phyloP scores from a whole-genome alignment of 441 rosid genomes.

The Eutrema salsugineum region DNA sequence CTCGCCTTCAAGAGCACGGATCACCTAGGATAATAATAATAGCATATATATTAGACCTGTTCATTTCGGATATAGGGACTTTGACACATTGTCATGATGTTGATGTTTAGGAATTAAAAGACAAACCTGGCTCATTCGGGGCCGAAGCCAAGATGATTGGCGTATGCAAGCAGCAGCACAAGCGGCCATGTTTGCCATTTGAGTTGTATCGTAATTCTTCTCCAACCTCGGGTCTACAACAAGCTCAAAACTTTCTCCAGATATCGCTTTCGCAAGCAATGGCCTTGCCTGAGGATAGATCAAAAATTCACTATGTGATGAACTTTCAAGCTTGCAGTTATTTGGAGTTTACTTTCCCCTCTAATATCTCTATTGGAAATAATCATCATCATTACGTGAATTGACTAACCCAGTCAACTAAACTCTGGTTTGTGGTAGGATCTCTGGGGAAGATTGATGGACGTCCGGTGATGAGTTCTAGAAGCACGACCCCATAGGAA shows the following conservation, averaged over 20 bases:
- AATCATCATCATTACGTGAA: background rate
- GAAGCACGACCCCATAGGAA: slow-evolving; percentile 50
- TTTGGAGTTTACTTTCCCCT: background rate
- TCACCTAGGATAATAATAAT: slow-evolving; percentile 30
- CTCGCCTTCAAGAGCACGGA: slow-evolving; percentile 47
- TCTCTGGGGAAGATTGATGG: slow-evolving; percentile 34
- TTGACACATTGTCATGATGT: background rate
- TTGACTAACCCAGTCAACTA: slow-evolving; percentile 49
- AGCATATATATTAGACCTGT: background rate
- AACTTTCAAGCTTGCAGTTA: slow-evolving; percentile 2
- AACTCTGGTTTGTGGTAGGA: slow-evolving; percentile 30
- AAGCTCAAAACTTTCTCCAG: slow-evolving; percentile 30
- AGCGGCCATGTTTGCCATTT: slow-evolving; percentile 44
- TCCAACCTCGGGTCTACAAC: slow-evolving; percentile 43
- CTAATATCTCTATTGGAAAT: background rate
- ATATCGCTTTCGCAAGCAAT: slow-evolving; percentile 36
- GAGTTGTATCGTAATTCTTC: slow-evolving; percentile 28
- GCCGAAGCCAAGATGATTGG: slow-evolving; percentile 51
- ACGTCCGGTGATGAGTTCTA: slow-evolving; percentile 57
- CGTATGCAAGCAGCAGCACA: slow-evolving; percentile 52
- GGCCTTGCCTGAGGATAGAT: slow-evolving; percentile 41
- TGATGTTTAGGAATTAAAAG: background rate
- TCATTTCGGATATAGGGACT: background rate
- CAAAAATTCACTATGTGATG: background rate
- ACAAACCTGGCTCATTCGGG: slow-evolving; percentile 57